Evolutionary conservation across 2,329 filamentous ascomycete genomes (phyloP), one percentile per base, ranked within the genome.

Genomic region (Exophiala lecanii-corni): DNA sequence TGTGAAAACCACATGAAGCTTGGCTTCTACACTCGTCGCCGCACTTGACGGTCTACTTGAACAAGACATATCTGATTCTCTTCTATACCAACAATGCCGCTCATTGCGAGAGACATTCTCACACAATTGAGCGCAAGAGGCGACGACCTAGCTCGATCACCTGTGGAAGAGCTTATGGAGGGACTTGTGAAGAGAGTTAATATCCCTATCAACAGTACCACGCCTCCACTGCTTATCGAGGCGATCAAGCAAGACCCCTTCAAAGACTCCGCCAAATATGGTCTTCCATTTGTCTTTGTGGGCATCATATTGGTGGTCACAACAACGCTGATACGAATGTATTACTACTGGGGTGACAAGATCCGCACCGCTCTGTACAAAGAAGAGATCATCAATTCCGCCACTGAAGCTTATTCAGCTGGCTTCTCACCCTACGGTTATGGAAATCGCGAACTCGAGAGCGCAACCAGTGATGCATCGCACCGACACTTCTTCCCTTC

Each of bases 281-380:
- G 76, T 2, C 68, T 87, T 39, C 87, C 84, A 44, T 95, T 88
- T 81, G 87, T 91, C 10, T 95, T 94, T 65, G 94, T 95, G 58
- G 81, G 84, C 39, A 64, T 94, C 36, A 79, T 82, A 38, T 64
- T 96, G 47, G 74, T 89, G 51, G 74, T 76, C 19, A 57, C 79
- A 41, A 81, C 89, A 3, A 68, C 84, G 9, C 58, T 83, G 9
- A 72, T 91, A 60, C 81, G 88, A 54, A 74, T 86, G 60, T 95
- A 89, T 73, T 85, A 95, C 64, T 82, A 84, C 55, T 95, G 88
- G 83, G 88, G 89, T 56, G 89, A 96, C 70, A 94, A 92, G 69
- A 87, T 94, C 54, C 80, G 89, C 54, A 86, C 89, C 55, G 89
- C 88, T 50, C 79, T 92, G 47, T 86, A 92, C 69, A 91, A 94